Evolutionary conservation across 352 stramenopile genomes (phyloP).

Genomic region (Pythium scleroteichum): DNA sequence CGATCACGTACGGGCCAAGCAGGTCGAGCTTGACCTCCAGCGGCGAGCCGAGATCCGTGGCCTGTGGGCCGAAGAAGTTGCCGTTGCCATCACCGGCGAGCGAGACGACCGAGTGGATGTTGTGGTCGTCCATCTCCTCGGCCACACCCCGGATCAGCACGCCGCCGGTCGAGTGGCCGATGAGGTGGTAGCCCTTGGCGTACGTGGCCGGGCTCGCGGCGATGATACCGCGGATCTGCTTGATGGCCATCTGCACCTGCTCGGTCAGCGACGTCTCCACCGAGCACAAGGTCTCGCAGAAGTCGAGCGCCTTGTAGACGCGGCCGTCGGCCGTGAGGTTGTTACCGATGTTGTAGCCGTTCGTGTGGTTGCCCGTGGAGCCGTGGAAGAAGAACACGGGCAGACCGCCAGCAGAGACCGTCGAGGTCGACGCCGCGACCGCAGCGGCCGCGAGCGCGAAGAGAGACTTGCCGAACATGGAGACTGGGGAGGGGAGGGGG

Average conservation of each 20-base stretch:
- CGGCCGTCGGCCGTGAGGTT: constrained; percentile 33
- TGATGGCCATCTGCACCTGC: constrained; percentile 41
- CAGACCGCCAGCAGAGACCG: constrained; percentile 7
- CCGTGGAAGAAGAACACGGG: constrained; percentile 57
- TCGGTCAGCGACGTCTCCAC: constrained; percentile 22
- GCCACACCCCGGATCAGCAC: constrained; percentile 35
- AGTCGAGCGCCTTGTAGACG: constrained; percentile 36
- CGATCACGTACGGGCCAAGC: constrained; percentile 21
- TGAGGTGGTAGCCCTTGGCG: constrained; percentile 43
- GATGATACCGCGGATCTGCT: constrained; percentile 34
- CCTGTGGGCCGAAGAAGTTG: constrained; percentile 41
- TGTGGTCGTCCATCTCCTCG: constrained; percentile 54
- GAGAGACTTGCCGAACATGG: too few relatives aligned
- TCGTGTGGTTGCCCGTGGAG: constrained; percentile 28
- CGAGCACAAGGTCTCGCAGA: constrained; percentile 37
- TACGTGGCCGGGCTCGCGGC: constrained; percentile 31
- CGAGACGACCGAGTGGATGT: constrained; percentile 39
- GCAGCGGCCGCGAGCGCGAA: too few relatives aligned
- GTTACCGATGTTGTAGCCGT: constrained; percentile 30
- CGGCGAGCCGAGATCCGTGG: constrained; percentile 26
- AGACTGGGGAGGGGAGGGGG: too few relatives aligned
- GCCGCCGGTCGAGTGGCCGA: constrained; percentile 45
- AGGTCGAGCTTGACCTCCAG: constrained; percentile 31
- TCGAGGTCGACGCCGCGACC: background rate
- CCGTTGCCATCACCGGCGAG: constrained; percentile 43